These are phyloP conservation scores for Sarcodon aspratus DNA, from an alignment of 768 basidiomycete genomes.

Conservation along the genomic window DNA sequence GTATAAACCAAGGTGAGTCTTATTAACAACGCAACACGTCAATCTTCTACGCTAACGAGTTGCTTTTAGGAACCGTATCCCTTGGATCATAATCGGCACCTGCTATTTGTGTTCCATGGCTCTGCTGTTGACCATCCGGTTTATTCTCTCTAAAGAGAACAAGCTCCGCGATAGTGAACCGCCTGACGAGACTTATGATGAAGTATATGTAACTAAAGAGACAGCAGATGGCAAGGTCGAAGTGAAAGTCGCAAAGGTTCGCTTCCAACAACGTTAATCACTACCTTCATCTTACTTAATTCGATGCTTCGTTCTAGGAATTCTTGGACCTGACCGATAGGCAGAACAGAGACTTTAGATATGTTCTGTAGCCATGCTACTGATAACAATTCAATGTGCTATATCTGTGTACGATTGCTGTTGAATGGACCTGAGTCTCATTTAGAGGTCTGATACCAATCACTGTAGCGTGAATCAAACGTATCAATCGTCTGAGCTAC, in stretches of 20 bases:
- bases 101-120: slow-evolving; percentile 46
- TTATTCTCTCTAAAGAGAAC: slow-evolving; percentile 48
- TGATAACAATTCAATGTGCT: too few species aligned
- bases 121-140: slow-evolving; percentile 38
- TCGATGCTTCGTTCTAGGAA: slow-evolving; percentile 29
- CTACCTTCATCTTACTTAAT: neutral
- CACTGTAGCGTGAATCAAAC: too few species aligned
- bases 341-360: slow-evolving; percentile 65
- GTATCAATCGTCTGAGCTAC: too few species aligned
- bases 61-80: slow-evolving; percentile 48
- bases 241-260: slow-evolving; percentile 57
- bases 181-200: slow-evolving; percentile 39
- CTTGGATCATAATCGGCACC: slow-evolving; percentile 67
- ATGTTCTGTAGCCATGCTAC: slow-evolving; percentile 34
- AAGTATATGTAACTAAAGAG: slow-evolving; percentile 45
- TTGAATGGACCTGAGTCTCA: too few species aligned
- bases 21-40: slow-evolving; percentile 1
- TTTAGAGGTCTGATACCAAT: too few species aligned
- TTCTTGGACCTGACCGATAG: slow-evolving; percentile 64
- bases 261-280: neutral
- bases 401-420: too few species aligned
- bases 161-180: slow-evolving; percentile 48
- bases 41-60: neutral
- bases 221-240: slow-evolving; percentile 42
- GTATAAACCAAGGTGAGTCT: slow-evolving; percentile 34